Percentiles rank a stretch among this genome's conserved stretches.
phyloP scores from a whole-genome alignment of 2,329 filamentous ascomycete genomes.

The Blumeria hordei region DNA sequence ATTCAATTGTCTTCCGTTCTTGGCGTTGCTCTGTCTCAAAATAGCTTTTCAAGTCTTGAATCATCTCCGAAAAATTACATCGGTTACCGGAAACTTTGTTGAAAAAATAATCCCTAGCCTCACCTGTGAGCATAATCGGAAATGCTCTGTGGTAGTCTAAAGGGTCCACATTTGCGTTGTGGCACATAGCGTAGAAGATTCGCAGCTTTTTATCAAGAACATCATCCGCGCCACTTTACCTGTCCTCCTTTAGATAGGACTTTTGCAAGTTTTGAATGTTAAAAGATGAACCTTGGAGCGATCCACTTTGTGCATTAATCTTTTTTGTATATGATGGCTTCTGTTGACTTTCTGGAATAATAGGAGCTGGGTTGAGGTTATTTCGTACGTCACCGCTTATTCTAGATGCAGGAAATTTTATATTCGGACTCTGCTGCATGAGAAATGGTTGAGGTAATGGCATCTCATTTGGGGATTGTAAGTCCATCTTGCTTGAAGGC shows the following conservation, averaged over 20 bases:
- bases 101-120: not conserved
- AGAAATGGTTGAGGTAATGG: no score
- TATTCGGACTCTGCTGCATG: no score
- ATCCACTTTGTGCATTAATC: no score
- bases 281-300: not conserved
- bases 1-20: not conserved
- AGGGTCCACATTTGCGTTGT: not conserved
- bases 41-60: not conserved
- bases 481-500: no score
- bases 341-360: no score
- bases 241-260: not conserved
- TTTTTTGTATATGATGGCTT: no score
- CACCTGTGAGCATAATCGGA: not conserved
- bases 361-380: no score
- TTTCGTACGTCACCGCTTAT: no score
- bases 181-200: not conserved
- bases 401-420: no score
- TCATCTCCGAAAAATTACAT: not conserved
- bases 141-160: not conserved
- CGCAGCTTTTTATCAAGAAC: not conserved
- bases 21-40: not conserved
- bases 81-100: not conserved
- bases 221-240: not conserved
- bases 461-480: no score
- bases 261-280: not conserved